Percentiles rank a stretch among this genome's conserved stretches.
These are phyloP conservation scores for Jasminum sambac DNA, from an alignment of 257 asterid species.

Conservation along the genomic window DNA sequence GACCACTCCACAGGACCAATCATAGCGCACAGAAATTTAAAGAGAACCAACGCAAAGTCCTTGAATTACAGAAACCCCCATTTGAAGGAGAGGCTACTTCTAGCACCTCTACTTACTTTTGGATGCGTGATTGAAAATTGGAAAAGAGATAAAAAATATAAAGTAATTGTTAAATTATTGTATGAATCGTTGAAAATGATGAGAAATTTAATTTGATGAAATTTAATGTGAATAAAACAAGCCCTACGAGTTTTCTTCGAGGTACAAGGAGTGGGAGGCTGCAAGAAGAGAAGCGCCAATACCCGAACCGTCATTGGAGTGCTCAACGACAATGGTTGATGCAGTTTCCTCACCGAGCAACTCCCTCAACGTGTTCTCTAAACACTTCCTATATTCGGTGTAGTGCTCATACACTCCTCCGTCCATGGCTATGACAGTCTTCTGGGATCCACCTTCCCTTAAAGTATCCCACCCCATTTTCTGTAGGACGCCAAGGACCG, in stretches of 20 bases:
- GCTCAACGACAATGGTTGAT: constrained; percentile 46
- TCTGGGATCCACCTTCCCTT: constrained; percentile 37
- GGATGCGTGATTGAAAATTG: no score
- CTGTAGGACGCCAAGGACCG: constrained; percentile 69
- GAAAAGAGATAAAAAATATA: no score
- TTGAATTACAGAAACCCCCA: not conserved
- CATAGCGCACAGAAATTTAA: not conserved
- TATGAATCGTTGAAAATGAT: no score
- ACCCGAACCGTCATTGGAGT: constrained; percentile 85
- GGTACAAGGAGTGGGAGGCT: constrained; percentile 67
- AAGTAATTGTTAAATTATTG: no score
- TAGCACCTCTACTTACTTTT: no score
- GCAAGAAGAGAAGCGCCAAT: constrained; percentile 94
- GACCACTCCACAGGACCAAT: no score
- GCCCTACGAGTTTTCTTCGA: constrained; percentile 26
- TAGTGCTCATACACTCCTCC: constrained; percentile 88
- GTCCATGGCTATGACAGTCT: constrained; percentile 80
- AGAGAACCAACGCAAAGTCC: not conserved
- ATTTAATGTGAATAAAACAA: no score
- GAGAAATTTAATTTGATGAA: no score
- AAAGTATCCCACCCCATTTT: constrained; percentile 70
- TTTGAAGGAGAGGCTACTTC: not conserved
- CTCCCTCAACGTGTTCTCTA: constrained; percentile 60
- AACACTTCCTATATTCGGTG: constrained; percentile 57
- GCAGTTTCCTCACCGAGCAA: constrained; percentile 55